Evolutionary conservation across 768 basidiomycete genomes (phyloP), one percentile per base, ranked within the genome.

Genomic region (Termitomyces titanicus): DNA sequence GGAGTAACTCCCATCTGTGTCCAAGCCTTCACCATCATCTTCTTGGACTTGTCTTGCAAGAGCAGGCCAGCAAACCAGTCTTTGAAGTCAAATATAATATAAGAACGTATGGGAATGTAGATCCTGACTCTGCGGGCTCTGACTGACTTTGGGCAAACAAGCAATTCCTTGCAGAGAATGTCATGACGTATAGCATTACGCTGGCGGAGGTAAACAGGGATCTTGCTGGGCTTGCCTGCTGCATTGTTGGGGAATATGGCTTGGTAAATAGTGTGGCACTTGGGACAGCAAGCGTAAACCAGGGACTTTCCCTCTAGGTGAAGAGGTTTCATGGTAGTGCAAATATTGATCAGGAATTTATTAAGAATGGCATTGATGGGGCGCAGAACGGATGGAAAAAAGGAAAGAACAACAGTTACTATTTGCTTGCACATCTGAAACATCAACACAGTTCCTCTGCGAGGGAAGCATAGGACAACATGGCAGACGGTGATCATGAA

Each of bases 21-120:
- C n/a, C n/a, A n/a, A n/a, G n/a, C n/a, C n/a, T n/a, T n/a, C n/a
- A n/a, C n/a, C n/a, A 70, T 62, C 31, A 50, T 47, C 22, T 50
- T 44, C 47, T 70, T 61, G 18, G 58, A 58, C 6, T 64, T 66
- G 17, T 61, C 55, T 0, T 60, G 54, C 1, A 54, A 51, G 20
- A 70, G 54, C n/a, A 70, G 37, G 5, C 58, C 29, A 1, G 58
- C 61, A n/a, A 70, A 5, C 69, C 67, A 70, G 51, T 68, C 64
- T 18, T 64, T 59, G 47, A 70, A 59, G 42, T 64, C 60, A 34
- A 62, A 66, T 5, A 49, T 54, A 20, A 68, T 46, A 51, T 56
- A 68, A 13, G 61, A 56, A 10, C 56, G 57, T 24, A 66, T 61
- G 6, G 64, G 66, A n/a, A 66, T 57, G 7, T 55, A 37, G 12